Conservation (phyloP, 2,329 filamentous ascomycete species). For the Penicillium sp. region DNA sequence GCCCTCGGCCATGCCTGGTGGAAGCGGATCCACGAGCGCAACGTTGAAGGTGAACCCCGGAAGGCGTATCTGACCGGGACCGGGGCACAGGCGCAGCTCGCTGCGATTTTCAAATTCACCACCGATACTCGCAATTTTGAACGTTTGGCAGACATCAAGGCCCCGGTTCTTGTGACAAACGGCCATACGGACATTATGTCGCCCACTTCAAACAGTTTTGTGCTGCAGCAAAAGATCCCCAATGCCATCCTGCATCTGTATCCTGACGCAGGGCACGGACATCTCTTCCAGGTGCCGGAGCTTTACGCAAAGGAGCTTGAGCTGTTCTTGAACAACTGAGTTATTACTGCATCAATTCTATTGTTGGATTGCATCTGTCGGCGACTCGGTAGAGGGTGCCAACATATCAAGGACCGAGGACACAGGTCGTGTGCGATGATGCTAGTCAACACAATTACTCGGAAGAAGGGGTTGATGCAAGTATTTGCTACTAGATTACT, state of each 20-base stretch:
- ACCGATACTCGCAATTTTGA: conserved; percentile 9
- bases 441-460: background rate
- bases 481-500: background rate
- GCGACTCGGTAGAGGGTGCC: background rate
- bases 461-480: background rate
- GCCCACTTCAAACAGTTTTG: conserved; percentile 8
- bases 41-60: conserved; percentile 4
- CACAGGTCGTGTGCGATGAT: background rate
- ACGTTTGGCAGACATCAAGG: conserved; percentile 9
- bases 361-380: background rate
- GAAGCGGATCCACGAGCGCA: conserved; percentile 7
- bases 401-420: background rate
- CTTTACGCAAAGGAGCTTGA: conserved; percentile 11
- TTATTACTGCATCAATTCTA: background rate
- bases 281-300: conserved; percentile 12
- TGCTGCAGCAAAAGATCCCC: conserved; percentile 9
- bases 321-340: conserved; percentile 9
- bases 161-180: conserved; percentile 9
- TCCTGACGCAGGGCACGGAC: conserved; percentile 8
- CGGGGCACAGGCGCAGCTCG: conserved; percentile 9
- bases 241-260: conserved; percentile 12
- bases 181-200: conserved; percentile 12
- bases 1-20: conserved; percentile 11
- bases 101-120: conserved; percentile 11
- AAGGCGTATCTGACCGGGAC: conserved; percentile 9